Base-by-base conservation (phyloP, 306 rosid species). In the Vigna trinervia region DNA sequence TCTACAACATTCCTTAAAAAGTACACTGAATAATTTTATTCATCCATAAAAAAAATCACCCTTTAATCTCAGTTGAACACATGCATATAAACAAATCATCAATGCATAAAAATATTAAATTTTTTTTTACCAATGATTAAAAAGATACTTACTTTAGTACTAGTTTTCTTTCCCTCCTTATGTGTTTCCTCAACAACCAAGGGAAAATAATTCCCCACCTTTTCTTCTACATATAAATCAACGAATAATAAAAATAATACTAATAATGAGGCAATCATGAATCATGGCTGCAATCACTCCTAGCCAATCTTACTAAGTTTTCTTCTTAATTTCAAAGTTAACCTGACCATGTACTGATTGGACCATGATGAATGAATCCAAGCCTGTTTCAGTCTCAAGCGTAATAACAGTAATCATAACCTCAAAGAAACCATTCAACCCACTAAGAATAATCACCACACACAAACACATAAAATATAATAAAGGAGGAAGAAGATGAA, bases 181-280 rank as follows among this genome's bases (percentile, higher is more conserved):
- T 67, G 30, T 26, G 64, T 19, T 67, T 80, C 63, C 72, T 58
- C 66, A 74, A 75, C 84, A 67, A 75, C 59, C 80, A 69, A 23
- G 23, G 11, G 74, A 82, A 76, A 61, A 72, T 62, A 39, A 71
- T 43, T 56, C 60, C 65, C 23, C 71, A 54, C 41, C 66, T 59
- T 59, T 59, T 62, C 22, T 14, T n/a, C 12, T 52, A n/a, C 12
- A 41, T 17, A 7, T 52, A 2, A 7, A 56, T 56, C 36, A 0
- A 9, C 4, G 34, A 56, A 56, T 4, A 59, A 26, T 5, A 48
- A 48, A 3, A 15, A 66, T 12, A 22, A 59, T 34, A 30, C 34
- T 30, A 62, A 62, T 51, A 43, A 70, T 17, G 67, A 64, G 51
- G 9, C 50, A 71, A 71, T 48, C 78, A 71, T 71, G 32, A 64